Percentiles rank a stretch among this genome's conserved stretches.
These are phyloP conservation scores for Fusarium coicis DNA, from an alignment of 2,329 filamentous ascomycete genomes.

Conservation along the genomic window DNA sequence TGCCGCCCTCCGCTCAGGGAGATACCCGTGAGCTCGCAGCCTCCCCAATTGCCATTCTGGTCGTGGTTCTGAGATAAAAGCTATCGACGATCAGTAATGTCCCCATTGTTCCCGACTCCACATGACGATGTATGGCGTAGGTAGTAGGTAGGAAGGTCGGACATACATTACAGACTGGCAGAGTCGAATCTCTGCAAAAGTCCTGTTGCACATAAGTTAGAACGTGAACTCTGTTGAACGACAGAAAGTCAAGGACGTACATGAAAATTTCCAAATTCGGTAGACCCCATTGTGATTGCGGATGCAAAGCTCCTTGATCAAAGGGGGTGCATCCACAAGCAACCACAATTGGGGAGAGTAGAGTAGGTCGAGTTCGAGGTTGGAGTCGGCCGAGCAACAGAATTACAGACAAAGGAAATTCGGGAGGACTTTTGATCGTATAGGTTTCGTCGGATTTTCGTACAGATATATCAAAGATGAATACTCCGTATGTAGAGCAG, in stretches of 20 bases:
- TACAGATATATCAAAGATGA: conserved; percentile 6
- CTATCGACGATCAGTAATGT: conserved; percentile 41
- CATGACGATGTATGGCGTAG: conserved; percentile 16
- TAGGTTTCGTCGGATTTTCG: conserved; percentile 17
- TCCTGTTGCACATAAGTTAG: conserved; percentile 61
- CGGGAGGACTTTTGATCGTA: conserved; percentile 3
- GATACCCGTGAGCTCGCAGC: conserved; percentile 83
- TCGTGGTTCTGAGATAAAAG: conserved; percentile 69
- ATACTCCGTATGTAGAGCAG: conserved; percentile 9
- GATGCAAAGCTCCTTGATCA: conserved; percentile 42
- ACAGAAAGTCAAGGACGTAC: conserved; percentile 50
- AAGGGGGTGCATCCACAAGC: conserved; percentile 41
- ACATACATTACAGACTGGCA: conserved; percentile 87
- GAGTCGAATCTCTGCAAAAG: conserved; percentile 85
- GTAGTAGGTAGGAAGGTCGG: conserved; percentile 5
- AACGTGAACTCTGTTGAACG: conserved; percentile 3
- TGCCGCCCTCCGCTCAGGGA: conserved; percentile 70
- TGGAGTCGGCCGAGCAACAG: conserved; percentile 17
- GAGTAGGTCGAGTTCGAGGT: conserved; percentile 3
- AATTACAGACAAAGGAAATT: conserved; percentile 21
- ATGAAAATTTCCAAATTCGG: conserved; percentile 70
- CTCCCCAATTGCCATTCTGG: conserved; percentile 69
- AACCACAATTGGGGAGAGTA: conserved; percentile 40
- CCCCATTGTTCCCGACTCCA: conserved; percentile 35
- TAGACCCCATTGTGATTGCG: conserved; percentile 65